Base-by-base conservation (phyloP, 139 green algal species). In the Trebouxia sp. region DNA sequence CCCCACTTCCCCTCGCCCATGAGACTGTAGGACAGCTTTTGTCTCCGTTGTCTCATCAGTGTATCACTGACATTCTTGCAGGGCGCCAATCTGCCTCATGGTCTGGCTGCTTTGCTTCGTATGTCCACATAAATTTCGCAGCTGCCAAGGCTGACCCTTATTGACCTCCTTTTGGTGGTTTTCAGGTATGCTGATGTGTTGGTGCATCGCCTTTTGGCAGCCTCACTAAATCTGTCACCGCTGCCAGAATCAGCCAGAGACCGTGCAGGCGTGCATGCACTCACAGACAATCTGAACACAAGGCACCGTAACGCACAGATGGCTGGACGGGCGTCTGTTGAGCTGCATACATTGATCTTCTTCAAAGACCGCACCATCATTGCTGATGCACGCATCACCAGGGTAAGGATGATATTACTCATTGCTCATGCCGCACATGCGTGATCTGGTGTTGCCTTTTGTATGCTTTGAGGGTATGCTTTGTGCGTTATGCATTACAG, bases 301-400 rank as follows among this genome's bases (percentile, higher is more conserved):
- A 87, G 96, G 37, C 96, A 99, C 83, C 88, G 87, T 69, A 98
- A 97, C 78, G 93, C 95, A 50, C 95, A 98, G 88, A 89, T 97
- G 88, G 97, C 97, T 6, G 96, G 94, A 8, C 85, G 97, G 6
- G 94, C 94, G 0, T 94, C 84, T 30, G 94, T 95, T 41, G 94
- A 98, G 89, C 94, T 99, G 72, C 93, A 98, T 91, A 99, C 97
- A 0, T 89, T 98, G 65, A 95, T 99, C 51, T 99, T 97, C 89
- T 99, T 99, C 89, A 88, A 88, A 8, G 82, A 80, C 20, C 85
- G 84, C 45, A 80, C 10, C 62, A 77, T 85, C 10, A 30, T 83
- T 26, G 80, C 80, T 14, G 78, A 86, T 62, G 80, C 76, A 1
- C 80, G 80, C 38, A 67, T 87, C 70, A 76, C 67, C 8, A 75